Evolutionary conservation across 768 basidiomycete species (phyloP).

Genomic region (Termitomyces sp.): DNA sequence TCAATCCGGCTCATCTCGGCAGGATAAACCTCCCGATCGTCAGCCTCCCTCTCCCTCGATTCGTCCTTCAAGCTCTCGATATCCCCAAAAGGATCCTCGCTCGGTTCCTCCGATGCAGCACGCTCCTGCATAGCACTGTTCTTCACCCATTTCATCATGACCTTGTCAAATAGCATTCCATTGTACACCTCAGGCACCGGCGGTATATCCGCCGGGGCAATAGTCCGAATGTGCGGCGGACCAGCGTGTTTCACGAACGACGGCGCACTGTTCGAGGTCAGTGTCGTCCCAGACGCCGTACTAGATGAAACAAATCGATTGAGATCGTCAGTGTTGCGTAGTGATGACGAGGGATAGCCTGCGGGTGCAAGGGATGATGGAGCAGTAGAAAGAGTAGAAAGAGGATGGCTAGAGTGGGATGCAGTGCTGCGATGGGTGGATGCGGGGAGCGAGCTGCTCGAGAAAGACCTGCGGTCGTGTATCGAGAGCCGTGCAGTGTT

Average conservation of each 20-base stretch:
- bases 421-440: conserved; percentile 18
- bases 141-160: conserved; percentile 83
- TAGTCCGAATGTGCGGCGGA: conserved; percentile 72
- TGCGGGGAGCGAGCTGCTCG: conserved; percentile 12
- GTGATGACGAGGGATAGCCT: conserved; percentile 46
- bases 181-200: conserved; percentile 74
- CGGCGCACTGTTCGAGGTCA: conserved; percentile 65
- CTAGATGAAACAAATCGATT: conserved; percentile 89
- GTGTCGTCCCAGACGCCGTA: conserved; percentile 71
- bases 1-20: conserved; percentile 44
- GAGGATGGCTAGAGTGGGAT: conserved; percentile 23
- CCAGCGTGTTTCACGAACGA: conserved; percentile 85
- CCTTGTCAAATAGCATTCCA: conserved; percentile 82
- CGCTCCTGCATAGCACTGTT: conserved; percentile 28
- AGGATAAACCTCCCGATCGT: conserved; percentile 8
- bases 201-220: conserved; percentile 76
- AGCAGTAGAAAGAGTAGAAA: conserved; percentile 9
- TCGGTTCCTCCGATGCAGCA: conserved; percentile 38
- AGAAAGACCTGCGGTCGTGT: conserved; percentile 26
- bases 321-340: conserved; percentile 61
- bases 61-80: conserved; percentile 83
- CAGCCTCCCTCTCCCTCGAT: conserved; percentile 27
- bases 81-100: conserved; percentile 89
- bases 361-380: conserved; percentile 27
- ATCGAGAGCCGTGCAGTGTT: conserved; percentile 40